These are phyloP conservation scores for Cystobasidium tubakii DNA, from an alignment of 768 basidiomycete genomes.

Conservation along the genomic window DNA sequence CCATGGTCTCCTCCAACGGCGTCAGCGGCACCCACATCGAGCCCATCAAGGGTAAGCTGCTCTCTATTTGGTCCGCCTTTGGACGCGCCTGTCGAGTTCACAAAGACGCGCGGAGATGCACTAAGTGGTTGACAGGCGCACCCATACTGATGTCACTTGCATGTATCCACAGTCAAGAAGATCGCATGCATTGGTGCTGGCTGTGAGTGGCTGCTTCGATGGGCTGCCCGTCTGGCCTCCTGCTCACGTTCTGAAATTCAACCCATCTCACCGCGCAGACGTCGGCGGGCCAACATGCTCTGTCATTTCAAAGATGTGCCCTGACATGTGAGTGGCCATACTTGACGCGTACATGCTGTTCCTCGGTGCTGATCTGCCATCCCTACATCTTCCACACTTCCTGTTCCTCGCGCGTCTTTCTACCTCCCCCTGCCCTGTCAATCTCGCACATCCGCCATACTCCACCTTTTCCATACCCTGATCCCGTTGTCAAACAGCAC, in stretches of 20 bases:
- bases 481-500: conserved; percentile 53
- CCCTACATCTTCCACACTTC: neutral
- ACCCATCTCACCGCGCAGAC: conserved; percentile 8
- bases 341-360: neutral
- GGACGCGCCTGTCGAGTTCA: neutral
- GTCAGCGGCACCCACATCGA: conserved; percentile 25
- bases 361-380: too few relatives aligned
- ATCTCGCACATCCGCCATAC: too few relatives aligned
- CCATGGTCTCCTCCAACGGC: conserved; percentile 23
- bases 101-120: neutral
- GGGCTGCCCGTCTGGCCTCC: neutral
- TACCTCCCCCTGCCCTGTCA: neutral
- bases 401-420: neutral
- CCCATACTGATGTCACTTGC: too few relatives aligned
- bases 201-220: too few relatives aligned
- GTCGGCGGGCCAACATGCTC: conserved; percentile 47
- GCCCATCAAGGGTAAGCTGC: conserved; percentile 31
- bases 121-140: neutral
- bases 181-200: conserved; percentile 47
- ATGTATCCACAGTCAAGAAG: conserved; percentile 40
- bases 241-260: neutral
- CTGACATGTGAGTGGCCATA: conserved; percentile 33
- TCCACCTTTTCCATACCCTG: too few relatives aligned
- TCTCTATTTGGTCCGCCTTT: neutral
- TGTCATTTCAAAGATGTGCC: conserved; percentile 47